Percentiles rank a stretch among this genome's conserved stretches.
Conservation (phyloP, 768 basidiomycete species). For the Sporobolomyces pararoseus region DNA sequence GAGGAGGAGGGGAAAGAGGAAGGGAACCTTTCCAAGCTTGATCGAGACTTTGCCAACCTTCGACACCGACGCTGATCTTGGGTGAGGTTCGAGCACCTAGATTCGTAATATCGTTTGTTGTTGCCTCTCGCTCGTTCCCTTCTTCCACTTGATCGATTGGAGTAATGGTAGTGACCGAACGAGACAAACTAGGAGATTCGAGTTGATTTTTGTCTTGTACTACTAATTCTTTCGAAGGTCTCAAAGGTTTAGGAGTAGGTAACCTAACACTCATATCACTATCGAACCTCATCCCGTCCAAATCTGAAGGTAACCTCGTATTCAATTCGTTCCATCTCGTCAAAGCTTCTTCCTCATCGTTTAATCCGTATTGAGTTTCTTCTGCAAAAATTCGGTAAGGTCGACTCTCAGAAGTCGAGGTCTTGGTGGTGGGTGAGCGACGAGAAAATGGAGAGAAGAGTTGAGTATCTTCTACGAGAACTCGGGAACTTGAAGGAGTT, state of each 20-base stretch:
- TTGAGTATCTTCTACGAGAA: slow-evolving; percentile 33
- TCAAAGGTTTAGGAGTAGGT: not conserved
- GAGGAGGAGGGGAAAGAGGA: not conserved
- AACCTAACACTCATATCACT: not conserved
- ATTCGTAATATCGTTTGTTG: too few relatives aligned
- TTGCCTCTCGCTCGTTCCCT: too few relatives aligned
- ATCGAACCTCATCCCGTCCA: not conserved
- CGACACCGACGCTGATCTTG: too few relatives aligned
- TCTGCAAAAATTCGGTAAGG: not conserved
- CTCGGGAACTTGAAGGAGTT: not conserved
- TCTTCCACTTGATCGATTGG: not conserved
- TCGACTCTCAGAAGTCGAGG: not conserved
- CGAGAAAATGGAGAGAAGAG: not conserved
- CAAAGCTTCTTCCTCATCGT: not conserved
- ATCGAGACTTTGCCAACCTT: not conserved
- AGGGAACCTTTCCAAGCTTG: not conserved
- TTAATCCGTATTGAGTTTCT: slow-evolving; percentile 21
- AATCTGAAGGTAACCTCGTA: not conserved
- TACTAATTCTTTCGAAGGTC: not conserved
- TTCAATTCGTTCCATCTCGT: not conserved
- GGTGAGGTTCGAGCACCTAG: too few relatives aligned
- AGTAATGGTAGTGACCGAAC: too few relatives aligned
- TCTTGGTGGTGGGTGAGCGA: not conserved
- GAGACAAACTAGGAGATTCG: too few relatives aligned
- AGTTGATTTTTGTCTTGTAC: too few relatives aligned